phyloP scores from a whole-genome alignment of 2,329 filamentous ascomycete species.

The Pyrenochaeta sp. region DNA sequence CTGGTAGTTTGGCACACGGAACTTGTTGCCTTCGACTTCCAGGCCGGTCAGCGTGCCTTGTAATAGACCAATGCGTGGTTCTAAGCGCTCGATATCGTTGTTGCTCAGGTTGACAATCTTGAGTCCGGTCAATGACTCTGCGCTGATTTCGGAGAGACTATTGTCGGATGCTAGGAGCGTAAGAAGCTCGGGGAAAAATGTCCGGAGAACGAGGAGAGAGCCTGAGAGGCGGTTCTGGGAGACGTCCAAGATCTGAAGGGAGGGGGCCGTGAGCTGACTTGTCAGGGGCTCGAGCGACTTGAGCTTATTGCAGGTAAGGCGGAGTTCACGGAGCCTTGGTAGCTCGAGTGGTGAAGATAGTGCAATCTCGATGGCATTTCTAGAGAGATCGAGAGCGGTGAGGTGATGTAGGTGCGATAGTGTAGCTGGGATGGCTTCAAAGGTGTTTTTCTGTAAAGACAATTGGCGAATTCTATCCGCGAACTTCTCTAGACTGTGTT shows the following conservation, averaged over 20 bases:
- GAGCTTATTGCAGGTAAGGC: slow-evolving; percentile 77
- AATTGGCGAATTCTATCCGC: slow-evolving; percentile 63
- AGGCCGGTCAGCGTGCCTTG: slow-evolving; percentile 72
- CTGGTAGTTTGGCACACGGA: slow-evolving; percentile 85
- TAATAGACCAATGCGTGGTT: slow-evolving; percentile 81
- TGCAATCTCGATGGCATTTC: slow-evolving; percentile 73
- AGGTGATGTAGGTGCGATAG: slow-evolving; percentile 76
- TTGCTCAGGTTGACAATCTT: slow-evolving; percentile 80
- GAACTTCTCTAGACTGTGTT: slow-evolving; percentile 51
- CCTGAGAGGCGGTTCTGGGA: slow-evolving; percentile 81
- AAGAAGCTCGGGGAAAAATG: slow-evolving; percentile 73
- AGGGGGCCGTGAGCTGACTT: slow-evolving; percentile 74
- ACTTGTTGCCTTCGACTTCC: slow-evolving; percentile 84
- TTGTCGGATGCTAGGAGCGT: slow-evolving; percentile 83
- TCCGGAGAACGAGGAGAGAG: slow-evolving; percentile 70
- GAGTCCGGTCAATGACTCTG: slow-evolving; percentile 77
- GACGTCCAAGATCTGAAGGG: slow-evolving; percentile 79
- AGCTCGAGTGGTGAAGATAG: slow-evolving; percentile 65
- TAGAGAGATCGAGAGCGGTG: slow-evolving; percentile 75
- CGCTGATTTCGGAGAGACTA: slow-evolving; percentile 74
- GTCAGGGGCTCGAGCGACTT: slow-evolving; percentile 71
- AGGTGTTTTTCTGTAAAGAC: slow-evolving; percentile 79
- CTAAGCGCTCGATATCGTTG: slow-evolving; percentile 84
- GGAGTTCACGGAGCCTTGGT: slow-evolving; percentile 78
- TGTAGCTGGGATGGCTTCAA: slow-evolving; percentile 73